Evolutionary conservation across 1,139 yeast species (phyloP), one percentile per base, ranked within the genome.

Genomic region (Petasospora rhodanensis): DNA sequence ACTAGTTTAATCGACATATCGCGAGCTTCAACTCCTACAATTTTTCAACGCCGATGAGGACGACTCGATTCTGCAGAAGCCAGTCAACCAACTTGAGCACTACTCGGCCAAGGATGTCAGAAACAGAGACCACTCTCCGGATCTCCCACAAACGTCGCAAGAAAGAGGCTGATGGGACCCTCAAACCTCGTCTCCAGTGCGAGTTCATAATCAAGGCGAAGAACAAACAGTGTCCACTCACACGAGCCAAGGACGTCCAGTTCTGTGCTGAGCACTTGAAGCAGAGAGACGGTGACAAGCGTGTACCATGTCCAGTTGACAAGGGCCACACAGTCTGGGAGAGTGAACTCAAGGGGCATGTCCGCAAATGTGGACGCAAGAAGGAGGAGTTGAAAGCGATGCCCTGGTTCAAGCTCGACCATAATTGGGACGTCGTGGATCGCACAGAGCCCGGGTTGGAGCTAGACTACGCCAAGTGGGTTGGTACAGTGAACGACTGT

Each of bases 251-350:
- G 12, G 70, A 59, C 20, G 67, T 66, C 19, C 57, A 58, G 33
- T 80, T 54, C 49, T 83, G 94, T 54, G 73, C 82, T 4, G 82
- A 80, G 46, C 94, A 83, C 53, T 42, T 66, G 55, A 37, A 42
- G 27, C 35, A 42, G 18, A 36, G 35, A 7, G 43, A 43, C 12
- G 54, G 55, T 2, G 56, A 61, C 12, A 61, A 60, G 20, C 60
- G 96, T 41, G 67, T 87, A 0, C 75, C 79, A 4, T 87, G 96
- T 56, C 89, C 96, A 0, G 53, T 80, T 21, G 95, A 86, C 52
- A 75, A 79, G 0, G 66, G 73, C 6, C 96, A 87, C 55, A 70
- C 82, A 1, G 76, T 87, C 0, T 78, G 86, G 83, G 64, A 64
- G 31, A 62, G 67, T 27, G 77, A 74, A 33, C 53, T 85, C 29